Percentiles rank a stretch among this genome's conserved stretches.
Evolutionary conservation across 768 basidiomycete genomes (phyloP).

Genomic region (Mycena kentingensis): DNA sequence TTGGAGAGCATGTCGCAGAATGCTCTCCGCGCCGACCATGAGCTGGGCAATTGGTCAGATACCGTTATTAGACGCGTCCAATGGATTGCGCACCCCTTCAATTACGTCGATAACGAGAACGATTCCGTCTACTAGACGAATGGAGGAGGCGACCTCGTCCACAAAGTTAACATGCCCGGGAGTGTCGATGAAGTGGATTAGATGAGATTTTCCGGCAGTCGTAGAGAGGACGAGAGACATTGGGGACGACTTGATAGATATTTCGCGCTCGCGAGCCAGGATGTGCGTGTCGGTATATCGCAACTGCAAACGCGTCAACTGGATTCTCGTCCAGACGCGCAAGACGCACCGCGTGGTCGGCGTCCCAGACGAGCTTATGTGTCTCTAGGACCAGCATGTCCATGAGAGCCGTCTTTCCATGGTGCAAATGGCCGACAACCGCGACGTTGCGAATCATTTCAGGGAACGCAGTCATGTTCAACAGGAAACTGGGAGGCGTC

Average conservation of each 20-base stretch:
- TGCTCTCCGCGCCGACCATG: conserved; percentile 90
- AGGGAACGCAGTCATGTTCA: conserved; percentile 89
- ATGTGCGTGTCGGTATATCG: conserved; percentile 97
- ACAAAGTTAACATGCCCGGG: conserved; percentile 98
- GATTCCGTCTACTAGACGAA: conserved; percentile 88
- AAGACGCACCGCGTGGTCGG: conserved; percentile 76
- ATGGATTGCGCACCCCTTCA: conserved; percentile 72
- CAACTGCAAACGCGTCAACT: conserved; percentile 49
- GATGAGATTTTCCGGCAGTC: conserved; percentile 88
- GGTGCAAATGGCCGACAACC: conserved; percentile 94
- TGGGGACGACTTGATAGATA: conserved; percentile 95
- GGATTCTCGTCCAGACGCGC: background rate
- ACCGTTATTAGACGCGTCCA: background rate
- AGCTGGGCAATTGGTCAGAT: conserved; percentile 48
- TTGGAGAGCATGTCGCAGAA: conserved; percentile 87
- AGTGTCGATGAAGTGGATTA: conserved; percentile 93
- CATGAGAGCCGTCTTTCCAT: conserved; percentile 95
- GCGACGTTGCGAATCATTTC: conserved; percentile 97
- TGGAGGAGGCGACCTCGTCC: conserved; percentile 91
- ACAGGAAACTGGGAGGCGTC: conserved; percentile 69
- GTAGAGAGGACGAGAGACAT: conserved; percentile 90
- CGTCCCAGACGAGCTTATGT: conserved; percentile 92
- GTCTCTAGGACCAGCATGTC: conserved; percentile 98
- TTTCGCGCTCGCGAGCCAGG: conserved; percentile 82
- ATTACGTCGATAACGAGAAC: conserved; percentile 97